phyloP scores from a whole-genome alignment of 2,329 filamentous ascomycete species.

The Aaosphaeria arxii region DNA sequence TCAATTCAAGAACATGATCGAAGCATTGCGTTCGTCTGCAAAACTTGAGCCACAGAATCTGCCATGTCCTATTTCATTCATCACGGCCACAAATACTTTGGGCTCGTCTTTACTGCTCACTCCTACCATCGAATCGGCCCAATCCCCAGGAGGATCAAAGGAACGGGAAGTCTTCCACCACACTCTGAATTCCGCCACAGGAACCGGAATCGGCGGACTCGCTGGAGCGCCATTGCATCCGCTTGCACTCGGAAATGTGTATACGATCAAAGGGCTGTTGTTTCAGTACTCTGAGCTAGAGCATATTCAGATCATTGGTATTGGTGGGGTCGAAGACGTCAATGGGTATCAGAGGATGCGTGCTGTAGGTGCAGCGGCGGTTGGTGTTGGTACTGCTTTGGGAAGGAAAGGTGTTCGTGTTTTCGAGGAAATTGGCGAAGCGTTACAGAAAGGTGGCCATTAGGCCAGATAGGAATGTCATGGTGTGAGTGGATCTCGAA shows the following conservation, averaged over 20 bases:
- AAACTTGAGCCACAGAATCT: conserved; percentile 14
- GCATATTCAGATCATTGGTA: conserved; percentile 64
- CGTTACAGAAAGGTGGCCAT: conserved; percentile 1
- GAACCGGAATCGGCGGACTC: conserved; percentile 64
- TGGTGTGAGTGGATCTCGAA: too few species aligned
- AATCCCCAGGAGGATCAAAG: background rate
- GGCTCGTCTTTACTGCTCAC: conserved; percentile 63
- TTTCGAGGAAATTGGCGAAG: conserved; percentile 56
- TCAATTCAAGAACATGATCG: conserved; percentile 59
- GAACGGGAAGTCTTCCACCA: conserved; percentile 17
- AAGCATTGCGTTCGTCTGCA: conserved; percentile 45
- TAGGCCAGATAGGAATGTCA: too few species aligned
- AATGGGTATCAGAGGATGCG: conserved; percentile 65
- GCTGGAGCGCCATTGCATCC: conserved; percentile 71
- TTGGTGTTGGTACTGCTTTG: conserved; percentile 65
- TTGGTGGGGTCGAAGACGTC: conserved; percentile 68
- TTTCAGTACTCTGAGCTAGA: conserved; percentile 49
- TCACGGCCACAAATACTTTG: conserved; percentile 73
- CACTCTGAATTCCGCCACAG: conserved; percentile 51
- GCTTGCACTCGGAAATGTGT: conserved; percentile 71
- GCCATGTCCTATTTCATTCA: conserved; percentile 56
- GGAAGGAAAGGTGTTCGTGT: conserved; percentile 61
- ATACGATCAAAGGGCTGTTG: conserved; percentile 61
- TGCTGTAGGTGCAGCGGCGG: conserved; percentile 60
- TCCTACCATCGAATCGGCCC: conserved; percentile 9